Percentiles rank a stretch among this genome's conserved stretches.
These are phyloP conservation scores for Colletotrichum shisoi DNA, from an alignment of 2,329 filamentous ascomycete genomes.

Conservation along the genomic window DNA sequence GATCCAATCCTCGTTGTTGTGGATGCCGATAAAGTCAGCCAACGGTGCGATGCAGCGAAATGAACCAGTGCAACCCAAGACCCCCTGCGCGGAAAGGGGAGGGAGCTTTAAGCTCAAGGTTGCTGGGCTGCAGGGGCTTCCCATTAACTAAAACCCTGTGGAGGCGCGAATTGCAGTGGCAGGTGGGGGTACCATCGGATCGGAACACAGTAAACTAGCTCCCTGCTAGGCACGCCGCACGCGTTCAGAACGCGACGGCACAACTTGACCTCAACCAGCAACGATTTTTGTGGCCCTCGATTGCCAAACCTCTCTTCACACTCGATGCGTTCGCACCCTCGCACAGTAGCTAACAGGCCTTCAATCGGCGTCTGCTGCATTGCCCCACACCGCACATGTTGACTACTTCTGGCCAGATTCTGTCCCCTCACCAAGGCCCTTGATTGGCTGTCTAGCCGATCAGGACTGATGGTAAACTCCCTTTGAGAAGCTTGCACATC, in stretches of 20 bases:
- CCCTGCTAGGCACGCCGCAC: constrained; percentile 8
- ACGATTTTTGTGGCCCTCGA: constrained; percentile 10
- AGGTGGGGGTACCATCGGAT: constrained; percentile 23
- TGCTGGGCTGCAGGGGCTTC: constrained; percentile 24
- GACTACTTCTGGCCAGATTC: neutral
- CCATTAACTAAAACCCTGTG: constrained; percentile 15
- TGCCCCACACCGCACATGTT: neutral
- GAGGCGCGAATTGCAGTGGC: constrained; percentile 10
- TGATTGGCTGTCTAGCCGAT: neutral
- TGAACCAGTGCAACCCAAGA: constrained; percentile 5
- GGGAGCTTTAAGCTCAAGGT: constrained; percentile 23
- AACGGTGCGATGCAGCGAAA: neutral
- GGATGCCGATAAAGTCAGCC: neutral
- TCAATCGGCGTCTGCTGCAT: constrained; percentile 9
- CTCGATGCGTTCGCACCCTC: neutral
- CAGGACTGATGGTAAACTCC: constrained; percentile 12
- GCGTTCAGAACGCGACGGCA: constrained; percentile 32
- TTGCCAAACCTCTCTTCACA: constrained; percentile 11
- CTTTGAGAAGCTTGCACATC: neutral
- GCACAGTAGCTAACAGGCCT: neutral
- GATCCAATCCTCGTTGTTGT: constrained; percentile 1
- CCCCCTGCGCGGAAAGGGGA: constrained; percentile 22
- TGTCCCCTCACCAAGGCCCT: neutral
- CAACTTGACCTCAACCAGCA: constrained; percentile 23
- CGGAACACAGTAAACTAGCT: neutral